phyloP scores from a whole-genome alignment of 805 yeast genomes.

The Pichia deserticola region DNA sequence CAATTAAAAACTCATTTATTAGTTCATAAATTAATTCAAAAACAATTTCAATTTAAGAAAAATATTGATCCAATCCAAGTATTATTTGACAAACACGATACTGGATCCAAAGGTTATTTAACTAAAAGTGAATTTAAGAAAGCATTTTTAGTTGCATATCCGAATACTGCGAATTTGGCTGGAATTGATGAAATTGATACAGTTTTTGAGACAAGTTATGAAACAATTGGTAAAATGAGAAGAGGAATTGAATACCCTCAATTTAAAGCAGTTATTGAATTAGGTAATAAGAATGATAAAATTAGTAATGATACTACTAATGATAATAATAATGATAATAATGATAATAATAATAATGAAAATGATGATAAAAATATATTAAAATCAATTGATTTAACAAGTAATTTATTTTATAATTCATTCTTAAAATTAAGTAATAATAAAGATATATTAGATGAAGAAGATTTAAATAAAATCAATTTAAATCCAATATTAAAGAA shows the following conservation, averaged over 20 bases:
- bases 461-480: slow-evolving; percentile 31
- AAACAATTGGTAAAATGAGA: slow-evolving; percentile 11
- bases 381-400: not conserved
- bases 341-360: not conserved
- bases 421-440: not conserved
- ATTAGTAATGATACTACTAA: not conserved
- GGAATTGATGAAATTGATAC: slow-evolving; percentile 33
- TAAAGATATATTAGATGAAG: slow-evolving; percentile 24
- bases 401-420: not conserved
- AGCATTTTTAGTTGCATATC: slow-evolving; percentile 36
- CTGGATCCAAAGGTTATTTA: slow-evolving; percentile 30
- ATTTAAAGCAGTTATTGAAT: slow-evolving; percentile 20
- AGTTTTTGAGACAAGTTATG: slow-evolving; percentile 9
- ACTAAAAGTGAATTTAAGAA: slow-evolving; percentile 36
- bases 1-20: slow-evolving; percentile 1
- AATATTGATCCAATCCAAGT: slow-evolving; percentile 20
- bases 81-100: slow-evolving; percentile 35
- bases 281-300: slow-evolving; percentile 11
- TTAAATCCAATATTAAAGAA: slow-evolving; percentile 14
- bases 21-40: slow-evolving; percentile 9
- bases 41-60: slow-evolving; percentile 4
- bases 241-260: slow-evolving; percentile 23
- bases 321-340: not conserved
- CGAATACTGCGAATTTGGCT: slow-evolving; percentile 24
- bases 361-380: no score